phyloP scores from a whole-genome alignment of 306 rosid genomes.

The Trifolium pratense region DNA sequence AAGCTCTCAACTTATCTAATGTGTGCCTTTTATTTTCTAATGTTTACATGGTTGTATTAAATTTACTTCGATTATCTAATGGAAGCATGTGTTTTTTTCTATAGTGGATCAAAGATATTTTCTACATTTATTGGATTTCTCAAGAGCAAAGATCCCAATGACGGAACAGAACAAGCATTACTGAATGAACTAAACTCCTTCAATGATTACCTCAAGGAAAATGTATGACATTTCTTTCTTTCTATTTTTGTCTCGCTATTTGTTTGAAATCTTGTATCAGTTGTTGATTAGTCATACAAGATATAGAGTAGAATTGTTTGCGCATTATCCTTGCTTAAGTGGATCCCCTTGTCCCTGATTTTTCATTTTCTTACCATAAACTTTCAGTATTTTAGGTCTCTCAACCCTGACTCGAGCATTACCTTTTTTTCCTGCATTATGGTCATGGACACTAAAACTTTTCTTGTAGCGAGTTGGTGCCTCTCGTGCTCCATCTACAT shows the following conservation, averaged over 20 bases:
- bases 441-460: neutral
- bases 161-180: constrained; percentile 86
- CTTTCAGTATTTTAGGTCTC: neutral
- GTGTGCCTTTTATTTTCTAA: neutral
- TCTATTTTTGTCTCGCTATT: constrained; percentile 27
- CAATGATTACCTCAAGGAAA: constrained; percentile 77
- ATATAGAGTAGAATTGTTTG: too few relatives aligned
- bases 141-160: constrained; percentile 90
- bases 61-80: constrained; percentile 5
- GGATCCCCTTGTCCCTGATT: constrained; percentile 10
- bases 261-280: constrained; percentile 17
- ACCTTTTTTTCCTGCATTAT: neutral
- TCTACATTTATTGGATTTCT: constrained; percentile 91
- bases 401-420: neutral
- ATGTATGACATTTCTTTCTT: constrained; percentile 57
- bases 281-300: neutral
- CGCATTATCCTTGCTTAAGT: constrained; percentile 10
- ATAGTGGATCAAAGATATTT: constrained; percentile 88
- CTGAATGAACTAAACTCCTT: constrained; percentile 74
- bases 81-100: constrained; percentile 26
- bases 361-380: too few relatives aligned
- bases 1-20: too few relatives aligned
- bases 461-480: neutral
- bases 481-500: constrained; percentile 8
- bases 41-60: constrained; percentile 7